Evolutionary conservation across 2,329 filamentous ascomycete genomes (phyloP).

Genomic region (Sporothrix protearum): DNA sequence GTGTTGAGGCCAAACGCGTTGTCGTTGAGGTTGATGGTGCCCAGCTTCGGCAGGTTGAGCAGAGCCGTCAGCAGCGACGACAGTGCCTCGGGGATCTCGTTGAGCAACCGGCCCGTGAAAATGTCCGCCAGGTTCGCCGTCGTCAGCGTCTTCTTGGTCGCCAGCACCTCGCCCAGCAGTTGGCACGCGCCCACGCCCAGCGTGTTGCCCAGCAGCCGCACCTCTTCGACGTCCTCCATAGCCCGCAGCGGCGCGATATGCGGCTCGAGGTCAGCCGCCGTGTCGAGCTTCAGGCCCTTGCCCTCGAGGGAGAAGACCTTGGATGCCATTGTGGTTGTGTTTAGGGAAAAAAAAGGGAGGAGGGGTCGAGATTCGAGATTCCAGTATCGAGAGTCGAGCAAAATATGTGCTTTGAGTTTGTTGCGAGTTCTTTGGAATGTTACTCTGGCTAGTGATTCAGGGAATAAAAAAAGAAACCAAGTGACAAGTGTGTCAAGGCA

Average conservation of each 20-base stretch:
- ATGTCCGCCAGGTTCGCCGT: constrained; percentile 92
- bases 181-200: constrained; percentile 85
- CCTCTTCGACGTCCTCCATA: constrained; percentile 74
- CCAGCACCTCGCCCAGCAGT: constrained; percentile 75
- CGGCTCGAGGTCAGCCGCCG: constrained; percentile 77
- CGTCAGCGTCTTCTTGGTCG: constrained; percentile 78
- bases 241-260: constrained; percentile 73
- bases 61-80: constrained; percentile 81
- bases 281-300: constrained; percentile 88
- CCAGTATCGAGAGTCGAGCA: not conserved
- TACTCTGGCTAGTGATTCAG: not conserved
- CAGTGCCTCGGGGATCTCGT: constrained; percentile 88
- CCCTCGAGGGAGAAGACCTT: constrained; percentile 88
- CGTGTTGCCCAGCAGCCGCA: constrained; percentile 86
- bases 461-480: not conserved
- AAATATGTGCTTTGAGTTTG: not conserved
- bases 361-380: not conserved
- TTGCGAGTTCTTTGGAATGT: not conserved
- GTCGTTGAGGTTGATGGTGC: constrained; percentile 92
- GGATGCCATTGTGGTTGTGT: constrained; percentile 47
- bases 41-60: constrained; percentile 78
- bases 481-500: not conserved
- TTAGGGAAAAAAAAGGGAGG: constrained; percentile 22
- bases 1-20: constrained; percentile 98
- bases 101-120: constrained; percentile 89